Percentiles rank a stretch among this genome's conserved stretches.
These are phyloP conservation scores for Dictyostelium firmibasis DNA, from an alignment of 78 protist species.

Conservation along the genomic window DNA sequence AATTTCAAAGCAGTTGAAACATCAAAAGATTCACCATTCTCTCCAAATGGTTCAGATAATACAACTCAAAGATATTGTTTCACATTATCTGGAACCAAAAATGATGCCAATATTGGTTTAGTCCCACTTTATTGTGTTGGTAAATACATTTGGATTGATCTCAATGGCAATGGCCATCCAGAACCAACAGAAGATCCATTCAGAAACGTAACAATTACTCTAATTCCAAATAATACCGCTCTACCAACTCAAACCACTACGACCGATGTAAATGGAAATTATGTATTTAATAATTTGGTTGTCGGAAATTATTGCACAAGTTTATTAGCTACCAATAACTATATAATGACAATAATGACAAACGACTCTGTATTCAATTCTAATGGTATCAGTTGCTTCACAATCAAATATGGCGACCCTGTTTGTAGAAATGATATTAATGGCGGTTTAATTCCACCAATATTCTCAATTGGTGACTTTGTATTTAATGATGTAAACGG, in stretches of 20 bases:
- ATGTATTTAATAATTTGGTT: neutral
- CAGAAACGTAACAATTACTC: neutral
- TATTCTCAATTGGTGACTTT: slow-evolving; percentile 46
- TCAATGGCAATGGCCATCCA: neutral
- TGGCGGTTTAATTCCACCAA: slow-evolving; percentile 34
- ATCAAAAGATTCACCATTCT: neutral
- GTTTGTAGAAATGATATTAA: neutral
- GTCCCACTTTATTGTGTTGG: slow-evolving; percentile 15
- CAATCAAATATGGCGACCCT: neutral
- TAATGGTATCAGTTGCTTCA: neutral
- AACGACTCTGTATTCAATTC: neutral
- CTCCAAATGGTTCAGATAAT: neutral
- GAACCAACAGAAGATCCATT: neutral
- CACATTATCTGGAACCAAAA: neutral
- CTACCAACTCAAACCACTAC: neutral
- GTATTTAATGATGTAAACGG: slow-evolving; percentile 20
- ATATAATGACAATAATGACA: neutral
- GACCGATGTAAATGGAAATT: slow-evolving; percentile 9
- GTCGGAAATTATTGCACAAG: slow-evolving; percentile 7
- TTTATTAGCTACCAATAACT: neutral
- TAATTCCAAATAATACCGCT: neutral
- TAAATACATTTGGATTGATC: slow-evolving; percentile 4
- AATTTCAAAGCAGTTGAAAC: neutral
- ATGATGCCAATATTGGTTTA: slow-evolving; percentile 13
- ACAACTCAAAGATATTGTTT: neutral